These are phyloP conservation scores for Neonectria punicea DNA, from an alignment of 2,329 filamentous ascomycete species.

Conservation along the genomic window DNA sequence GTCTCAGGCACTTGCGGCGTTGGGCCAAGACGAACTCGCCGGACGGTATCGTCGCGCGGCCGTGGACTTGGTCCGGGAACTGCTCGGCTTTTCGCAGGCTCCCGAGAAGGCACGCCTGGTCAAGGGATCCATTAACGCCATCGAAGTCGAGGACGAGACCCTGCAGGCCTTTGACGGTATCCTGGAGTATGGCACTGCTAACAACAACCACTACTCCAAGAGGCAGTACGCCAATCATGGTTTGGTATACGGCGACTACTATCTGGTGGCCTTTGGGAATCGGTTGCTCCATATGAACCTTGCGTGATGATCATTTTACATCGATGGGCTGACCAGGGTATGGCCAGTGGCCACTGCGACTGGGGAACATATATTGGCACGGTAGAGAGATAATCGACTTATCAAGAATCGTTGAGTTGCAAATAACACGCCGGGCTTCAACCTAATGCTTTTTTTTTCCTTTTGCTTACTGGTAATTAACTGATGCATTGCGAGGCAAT, in stretches of 20 bases:
- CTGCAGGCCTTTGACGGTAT: conserved; percentile 42
- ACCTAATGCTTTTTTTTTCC: too few relatives aligned
- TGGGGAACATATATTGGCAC: too few relatives aligned
- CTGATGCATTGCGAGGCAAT: too few relatives aligned
- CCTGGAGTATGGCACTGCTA: conserved; percentile 47
- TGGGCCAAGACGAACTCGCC: conserved; percentile 26
- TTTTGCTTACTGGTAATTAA: too few relatives aligned
- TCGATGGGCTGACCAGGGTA: too few relatives aligned
- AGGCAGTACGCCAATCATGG: conserved; percentile 50
- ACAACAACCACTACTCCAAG: conserved; percentile 45
- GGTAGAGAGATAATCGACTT: not conserved
- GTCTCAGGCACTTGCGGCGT: conserved; percentile 46
- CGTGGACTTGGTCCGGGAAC: conserved; percentile 45
- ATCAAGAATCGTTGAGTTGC: not conserved
- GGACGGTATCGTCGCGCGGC: conserved; percentile 43
- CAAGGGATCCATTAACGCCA: too few relatives aligned
- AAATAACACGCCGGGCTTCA: too few relatives aligned
- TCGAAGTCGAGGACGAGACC: not conserved
- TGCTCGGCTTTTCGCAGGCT: conserved; percentile 35
- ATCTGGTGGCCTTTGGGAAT: conserved; percentile 58
- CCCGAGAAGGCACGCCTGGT: conserved; percentile 37
- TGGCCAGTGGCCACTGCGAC: too few relatives aligned
- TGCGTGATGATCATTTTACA: too few relatives aligned
- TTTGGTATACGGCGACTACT: conserved; percentile 62
- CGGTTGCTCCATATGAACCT: conserved; percentile 49